phyloP scores from a whole-genome alignment of 176 grass and related monocot genomes.

The Guadua angustifolia region DNA sequence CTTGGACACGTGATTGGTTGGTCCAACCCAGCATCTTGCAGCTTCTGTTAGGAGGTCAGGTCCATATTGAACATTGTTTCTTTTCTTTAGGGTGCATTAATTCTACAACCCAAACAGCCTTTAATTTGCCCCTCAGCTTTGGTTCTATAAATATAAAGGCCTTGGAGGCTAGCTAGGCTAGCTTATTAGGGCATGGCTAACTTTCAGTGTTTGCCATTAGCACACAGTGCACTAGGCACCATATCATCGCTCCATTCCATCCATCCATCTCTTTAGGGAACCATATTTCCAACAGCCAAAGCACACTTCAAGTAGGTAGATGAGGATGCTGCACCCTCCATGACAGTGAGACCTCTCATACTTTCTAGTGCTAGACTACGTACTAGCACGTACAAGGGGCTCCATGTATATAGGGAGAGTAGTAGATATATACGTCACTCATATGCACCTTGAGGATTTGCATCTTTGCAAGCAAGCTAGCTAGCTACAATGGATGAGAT shows the following conservation, averaged over 20 bases:
- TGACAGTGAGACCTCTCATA: constrained; percentile 36
- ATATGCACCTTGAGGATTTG: constrained; percentile 10
- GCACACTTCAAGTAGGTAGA: constrained; percentile 46
- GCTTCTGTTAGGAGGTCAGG: constrained; percentile 42
- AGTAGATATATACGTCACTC: constrained; percentile 2
- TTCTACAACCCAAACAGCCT: constrained; percentile 10
- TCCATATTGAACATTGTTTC: constrained; percentile 7
- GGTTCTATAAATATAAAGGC: neutral
- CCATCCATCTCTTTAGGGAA: constrained; percentile 20
- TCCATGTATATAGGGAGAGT: constrained; percentile 25
- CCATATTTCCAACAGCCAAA: constrained; percentile 12
- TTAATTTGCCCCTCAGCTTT: neutral
- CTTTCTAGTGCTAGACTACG: neutral
- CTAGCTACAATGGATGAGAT: constrained; percentile 69
- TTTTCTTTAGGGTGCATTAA: constrained; percentile 21
- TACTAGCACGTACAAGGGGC: constrained; percentile 5
- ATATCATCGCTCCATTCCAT: constrained; percentile 23
- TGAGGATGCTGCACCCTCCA: constrained; percentile 54
- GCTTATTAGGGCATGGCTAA: neutral
- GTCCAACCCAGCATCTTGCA: constrained; percentile 38
- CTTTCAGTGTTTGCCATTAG: neutral
- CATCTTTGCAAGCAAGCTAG: constrained; percentile 1
- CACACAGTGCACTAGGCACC: neutral
- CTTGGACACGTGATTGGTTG: constrained; percentile 49
- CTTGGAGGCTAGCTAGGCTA: neutral